phyloP scores from a whole-genome alignment of 176 grass and related monocot genomes.

The Oryza rufipogon region DNA sequence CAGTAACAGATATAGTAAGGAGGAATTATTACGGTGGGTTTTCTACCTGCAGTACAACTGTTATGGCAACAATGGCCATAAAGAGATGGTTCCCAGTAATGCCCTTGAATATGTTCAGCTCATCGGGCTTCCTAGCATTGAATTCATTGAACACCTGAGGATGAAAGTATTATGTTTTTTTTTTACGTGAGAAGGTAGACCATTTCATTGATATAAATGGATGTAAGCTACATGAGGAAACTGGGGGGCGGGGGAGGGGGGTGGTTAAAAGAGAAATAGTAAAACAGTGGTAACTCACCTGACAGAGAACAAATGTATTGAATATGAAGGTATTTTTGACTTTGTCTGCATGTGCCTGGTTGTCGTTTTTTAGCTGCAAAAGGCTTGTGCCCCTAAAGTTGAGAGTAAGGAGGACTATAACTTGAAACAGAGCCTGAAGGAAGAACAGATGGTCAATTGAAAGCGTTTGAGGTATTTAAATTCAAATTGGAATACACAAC shows the following conservation, averaged over 20 bases:
- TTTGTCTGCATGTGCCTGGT: slow-evolving; percentile 67
- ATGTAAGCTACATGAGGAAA: too few species aligned
- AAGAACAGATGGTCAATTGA: slow-evolving; percentile 25
- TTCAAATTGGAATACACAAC: background rate
- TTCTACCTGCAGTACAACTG: slow-evolving; percentile 77
- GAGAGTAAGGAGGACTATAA: slow-evolving; percentile 74
- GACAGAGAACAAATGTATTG: slow-evolving; percentile 94
- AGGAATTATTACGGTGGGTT: background rate
- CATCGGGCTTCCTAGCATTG: slow-evolving; percentile 83
- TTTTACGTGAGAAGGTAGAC: too few species aligned
- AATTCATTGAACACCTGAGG: slow-evolving; percentile 87
- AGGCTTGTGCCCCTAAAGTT: slow-evolving; percentile 77
- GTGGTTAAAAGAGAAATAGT: too few species aligned
- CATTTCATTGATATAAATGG: too few species aligned
- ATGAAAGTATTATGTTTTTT: background rate
- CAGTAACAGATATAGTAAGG: background rate
- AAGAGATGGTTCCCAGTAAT: slow-evolving; percentile 73
- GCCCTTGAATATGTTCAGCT: slow-evolving; percentile 86
- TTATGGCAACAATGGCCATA: slow-evolving; percentile 64
- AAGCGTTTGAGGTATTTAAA: background rate
- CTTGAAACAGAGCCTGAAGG: slow-evolving; percentile 83
- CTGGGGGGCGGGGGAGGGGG: too few species aligned
- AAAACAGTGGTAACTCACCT: slow-evolving; percentile 58
- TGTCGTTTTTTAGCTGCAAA: slow-evolving; percentile 66
- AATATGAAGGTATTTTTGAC: slow-evolving; percentile 97